Percentiles rank a stretch among this genome's conserved stretches.
These are phyloP conservation scores for Colletotrichum magnum DNA, from an alignment of 2,329 filamentous ascomycete genomes.

Conservation along the genomic window DNA sequence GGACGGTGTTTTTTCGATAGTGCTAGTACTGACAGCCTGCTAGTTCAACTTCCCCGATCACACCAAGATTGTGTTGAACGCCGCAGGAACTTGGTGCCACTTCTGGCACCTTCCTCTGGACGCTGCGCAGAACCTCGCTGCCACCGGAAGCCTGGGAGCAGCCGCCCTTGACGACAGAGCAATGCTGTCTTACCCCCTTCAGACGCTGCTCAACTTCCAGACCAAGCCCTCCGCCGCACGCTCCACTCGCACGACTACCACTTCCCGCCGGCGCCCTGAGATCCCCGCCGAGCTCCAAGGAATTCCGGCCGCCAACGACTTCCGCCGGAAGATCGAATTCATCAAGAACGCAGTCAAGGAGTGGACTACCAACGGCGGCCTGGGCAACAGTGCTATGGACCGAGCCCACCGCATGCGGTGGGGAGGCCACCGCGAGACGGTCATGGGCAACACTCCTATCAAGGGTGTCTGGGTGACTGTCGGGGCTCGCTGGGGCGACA, in stretches of 20 bases:
- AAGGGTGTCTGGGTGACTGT: conserved; percentile 80
- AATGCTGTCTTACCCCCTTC: conserved; percentile 79
- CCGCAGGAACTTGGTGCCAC: conserved; percentile 81
- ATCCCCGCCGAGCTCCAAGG: conserved; percentile 73
- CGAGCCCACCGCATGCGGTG: conserved; percentile 69
- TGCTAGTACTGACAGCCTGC: conserved; percentile 45
- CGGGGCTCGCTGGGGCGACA: conserved; percentile 73
- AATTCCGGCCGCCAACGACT: conserved; percentile 79
- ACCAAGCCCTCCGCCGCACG: conserved; percentile 58
- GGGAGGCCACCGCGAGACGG: conserved; percentile 70
- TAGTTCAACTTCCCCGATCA: conserved; percentile 92
- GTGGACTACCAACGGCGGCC: conserved; percentile 78
- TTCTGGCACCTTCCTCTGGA: conserved; percentile 83
- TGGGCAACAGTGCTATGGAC: conserved; percentile 76
- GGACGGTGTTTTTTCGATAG: not conserved
- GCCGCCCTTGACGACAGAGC: conserved; percentile 80
- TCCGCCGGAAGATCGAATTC: conserved; percentile 82
- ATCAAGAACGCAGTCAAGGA: conserved; percentile 77
- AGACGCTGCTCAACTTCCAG: conserved; percentile 80
- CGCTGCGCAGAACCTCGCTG: conserved; percentile 75
- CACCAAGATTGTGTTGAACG: conserved; percentile 85
- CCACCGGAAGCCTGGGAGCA: conserved; percentile 77
- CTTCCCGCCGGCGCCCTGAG: conserved; percentile 69
- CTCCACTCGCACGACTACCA: conserved; percentile 60
- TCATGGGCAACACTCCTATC: conserved; percentile 64